A percentile compares a stretch with the other conserved stretches of the same genome.
Conservation (phyloP, 805 yeast genomes). For the Isabelozyma rhagii region DNA sequence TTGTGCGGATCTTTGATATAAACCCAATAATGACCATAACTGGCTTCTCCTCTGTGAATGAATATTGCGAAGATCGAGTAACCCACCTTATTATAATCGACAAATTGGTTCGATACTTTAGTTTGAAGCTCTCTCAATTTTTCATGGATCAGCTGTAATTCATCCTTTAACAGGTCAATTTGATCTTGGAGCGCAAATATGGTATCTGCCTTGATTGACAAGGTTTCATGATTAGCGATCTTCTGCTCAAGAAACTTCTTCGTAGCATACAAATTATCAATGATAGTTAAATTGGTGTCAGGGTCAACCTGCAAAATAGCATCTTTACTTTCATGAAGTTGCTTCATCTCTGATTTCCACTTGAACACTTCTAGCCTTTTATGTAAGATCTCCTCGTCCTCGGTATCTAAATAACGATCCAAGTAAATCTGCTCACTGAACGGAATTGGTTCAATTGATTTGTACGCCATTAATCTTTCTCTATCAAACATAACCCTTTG, state of each 20-base stretch:
- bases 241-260: conserved; percentile 51
- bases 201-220: conserved; percentile 44
- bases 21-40: conserved; percentile 96
- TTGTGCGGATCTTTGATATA: conserved; percentile 76
- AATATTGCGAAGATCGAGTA: conserved; percentile 88
- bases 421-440: conserved; percentile 75
- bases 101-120: conserved; percentile 59
- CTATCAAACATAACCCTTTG: conserved; percentile 92
- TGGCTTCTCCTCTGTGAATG: conserved; percentile 93
- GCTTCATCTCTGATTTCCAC: conserved; percentile 57
- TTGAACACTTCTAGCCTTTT: conserved; percentile 56
- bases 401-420: conserved; percentile 82
- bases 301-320: conserved; percentile 41
- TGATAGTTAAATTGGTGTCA: conserved; percentile 26
- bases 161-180: conserved; percentile 44
- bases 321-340: conserved; percentile 42
- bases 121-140: conserved; percentile 44
- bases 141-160: conserved; percentile 39
- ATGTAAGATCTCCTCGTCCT: conserved; percentile 48
- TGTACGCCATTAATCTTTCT: conserved; percentile 67
- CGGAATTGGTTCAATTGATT: conserved; percentile 77
- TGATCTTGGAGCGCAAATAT: conserved; percentile 46
- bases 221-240: conserved; percentile 27
- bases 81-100: conserved; percentile 57
- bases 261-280: conserved; percentile 51